Evolutionary conservation across 768 basidiomycete species (phyloP).

Genomic region (Mycena galopus): DNA sequence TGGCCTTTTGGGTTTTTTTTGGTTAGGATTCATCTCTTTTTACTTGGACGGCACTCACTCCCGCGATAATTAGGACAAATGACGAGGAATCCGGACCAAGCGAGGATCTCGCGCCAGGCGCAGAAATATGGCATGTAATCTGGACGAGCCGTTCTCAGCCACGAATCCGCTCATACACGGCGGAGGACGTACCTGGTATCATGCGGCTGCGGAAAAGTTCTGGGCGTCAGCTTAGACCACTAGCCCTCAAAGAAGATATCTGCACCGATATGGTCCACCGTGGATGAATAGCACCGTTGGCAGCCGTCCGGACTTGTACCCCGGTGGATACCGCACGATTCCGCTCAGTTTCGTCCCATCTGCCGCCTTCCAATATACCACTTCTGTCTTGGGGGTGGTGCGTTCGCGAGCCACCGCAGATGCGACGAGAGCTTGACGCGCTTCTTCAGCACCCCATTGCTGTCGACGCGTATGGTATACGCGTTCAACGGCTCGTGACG

Average conservation of each 20-base stretch:
- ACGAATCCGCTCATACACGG: neutral
- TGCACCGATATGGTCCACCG: conserved; percentile 51
- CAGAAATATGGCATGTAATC: conserved; percentile 57
- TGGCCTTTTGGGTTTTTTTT: conserved; percentile 40
- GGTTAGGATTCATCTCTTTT: neutral
- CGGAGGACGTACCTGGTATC: conserved; percentile 25
- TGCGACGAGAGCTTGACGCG: conserved; percentile 48
- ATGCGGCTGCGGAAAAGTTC: conserved; percentile 29
- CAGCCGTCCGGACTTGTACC: conserved; percentile 34
- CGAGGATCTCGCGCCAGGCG: conserved; percentile 53
- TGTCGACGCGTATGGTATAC: conserved; percentile 46
- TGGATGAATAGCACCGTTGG: conserved; percentile 50
- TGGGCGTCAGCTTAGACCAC: neutral
- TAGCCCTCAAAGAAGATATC: neutral
- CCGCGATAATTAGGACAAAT: conserved; percentile 54
- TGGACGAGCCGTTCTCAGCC: conserved; percentile 16
- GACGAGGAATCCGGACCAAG: conserved; percentile 51
- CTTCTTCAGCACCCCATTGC: conserved; percentile 26
- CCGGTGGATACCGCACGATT: conserved; percentile 49
- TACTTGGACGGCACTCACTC: conserved; percentile 38
- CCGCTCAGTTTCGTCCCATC: conserved; percentile 49
- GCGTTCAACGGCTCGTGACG: conserved; percentile 52
- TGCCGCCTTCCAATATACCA: conserved; percentile 45
- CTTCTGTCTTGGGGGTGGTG: conserved; percentile 44
- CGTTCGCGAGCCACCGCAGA: conserved; percentile 48